Evolutionary conservation across 2,329 filamentous ascomycete species (phyloP).

Genomic region (Botrytis byssoidea): DNA sequence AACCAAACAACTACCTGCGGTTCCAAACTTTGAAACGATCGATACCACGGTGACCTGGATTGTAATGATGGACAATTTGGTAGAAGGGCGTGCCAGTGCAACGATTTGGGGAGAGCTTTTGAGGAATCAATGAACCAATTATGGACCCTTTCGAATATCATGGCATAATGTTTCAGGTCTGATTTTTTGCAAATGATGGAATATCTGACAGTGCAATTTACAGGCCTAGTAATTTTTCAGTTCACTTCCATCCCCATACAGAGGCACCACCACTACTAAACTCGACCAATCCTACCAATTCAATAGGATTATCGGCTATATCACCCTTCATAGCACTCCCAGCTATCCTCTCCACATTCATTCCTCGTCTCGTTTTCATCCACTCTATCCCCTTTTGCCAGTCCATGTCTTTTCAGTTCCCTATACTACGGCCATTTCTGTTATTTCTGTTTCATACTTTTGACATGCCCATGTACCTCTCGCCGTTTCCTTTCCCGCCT

Average conservation of each 20-base stretch:
- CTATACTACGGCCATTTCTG: background rate
- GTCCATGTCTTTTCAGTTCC: background rate
- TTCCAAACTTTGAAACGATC: constrained; percentile 18
- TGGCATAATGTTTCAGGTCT: background rate
- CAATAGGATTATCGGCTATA: background rate
- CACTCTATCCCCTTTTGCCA: background rate
- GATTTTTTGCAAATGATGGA: background rate
- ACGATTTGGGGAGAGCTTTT: constrained; percentile 9
- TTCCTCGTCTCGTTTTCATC: background rate
- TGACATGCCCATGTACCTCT: background rate
- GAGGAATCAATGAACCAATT: constrained; percentile 16
- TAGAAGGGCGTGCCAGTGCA: constrained; percentile 11
- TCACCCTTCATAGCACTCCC: background rate
- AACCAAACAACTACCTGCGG: constrained; percentile 17
- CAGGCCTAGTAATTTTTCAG: background rate
- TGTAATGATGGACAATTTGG: constrained; percentile 6
- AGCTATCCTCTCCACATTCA: background rate
- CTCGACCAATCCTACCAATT: background rate
- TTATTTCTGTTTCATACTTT: too few relatives aligned
- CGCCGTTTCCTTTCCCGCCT: background rate
- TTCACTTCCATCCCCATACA: background rate
- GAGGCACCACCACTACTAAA: background rate
- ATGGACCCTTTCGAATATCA: constrained; percentile 1
- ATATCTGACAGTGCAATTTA: background rate
- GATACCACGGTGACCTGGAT: constrained; percentile 12